Conservation (phyloP, 768 basidiomycete species). For the Russula emetica region DNA sequence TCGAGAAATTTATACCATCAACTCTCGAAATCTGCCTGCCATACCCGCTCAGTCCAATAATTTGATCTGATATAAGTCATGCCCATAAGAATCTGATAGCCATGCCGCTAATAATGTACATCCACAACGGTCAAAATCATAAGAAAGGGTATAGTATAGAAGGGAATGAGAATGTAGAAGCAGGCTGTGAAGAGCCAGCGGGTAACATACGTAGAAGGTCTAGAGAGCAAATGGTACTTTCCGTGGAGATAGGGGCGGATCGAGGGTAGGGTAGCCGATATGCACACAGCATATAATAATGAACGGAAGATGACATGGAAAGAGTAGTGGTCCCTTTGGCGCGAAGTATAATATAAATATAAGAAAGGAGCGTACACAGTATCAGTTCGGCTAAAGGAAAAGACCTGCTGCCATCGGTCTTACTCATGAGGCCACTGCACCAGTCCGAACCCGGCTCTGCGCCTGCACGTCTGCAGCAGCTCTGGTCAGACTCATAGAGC, state of each 20-base stretch:
- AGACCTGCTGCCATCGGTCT: not conserved
- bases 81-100: slow-evolving; percentile 3
- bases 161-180: slow-evolving; percentile 6
- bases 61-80: slow-evolving; percentile 9
- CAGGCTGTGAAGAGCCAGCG: slow-evolving; percentile 5
- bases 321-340: not conserved
- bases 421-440: not conserved
- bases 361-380: slow-evolving; percentile 10
- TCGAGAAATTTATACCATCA: not conserved
- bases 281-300: slow-evolving; percentile 20
- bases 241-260: not conserved
- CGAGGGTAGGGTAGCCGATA: slow-evolving; percentile 16
- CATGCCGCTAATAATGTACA: slow-evolving; percentile 22
- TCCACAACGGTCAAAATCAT: slow-evolving; percentile 14
- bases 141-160: slow-evolving; percentile 17
- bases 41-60: not conserved
- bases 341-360: slow-evolving; percentile 4
- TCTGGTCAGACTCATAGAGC: slow-evolving; percentile 18
- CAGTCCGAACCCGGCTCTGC: slow-evolving; percentile 24
- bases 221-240: slow-evolving; percentile 6
- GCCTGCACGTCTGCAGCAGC: slow-evolving; percentile 26
- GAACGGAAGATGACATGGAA: slow-evolving; percentile 16
- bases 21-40: not conserved
- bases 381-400: not conserved
- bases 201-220: not conserved